phyloP scores from a whole-genome alignment of 1,284 basidiomycete genomes.

The Pseudozyma thailandica region DNA sequence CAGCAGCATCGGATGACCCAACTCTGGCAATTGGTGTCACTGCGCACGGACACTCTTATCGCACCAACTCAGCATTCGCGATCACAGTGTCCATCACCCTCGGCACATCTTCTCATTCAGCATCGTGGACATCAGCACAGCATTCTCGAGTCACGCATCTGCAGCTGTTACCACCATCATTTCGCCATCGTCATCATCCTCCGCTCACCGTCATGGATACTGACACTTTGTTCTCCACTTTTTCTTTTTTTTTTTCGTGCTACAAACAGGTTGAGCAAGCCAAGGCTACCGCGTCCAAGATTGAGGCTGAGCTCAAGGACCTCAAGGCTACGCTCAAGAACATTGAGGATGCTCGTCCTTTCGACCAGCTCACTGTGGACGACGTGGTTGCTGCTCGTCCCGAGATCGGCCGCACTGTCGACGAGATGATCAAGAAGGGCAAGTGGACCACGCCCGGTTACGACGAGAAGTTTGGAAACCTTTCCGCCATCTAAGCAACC shows the following conservation, averaged over 20 bases:
- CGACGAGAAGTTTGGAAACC: constrained; percentile 68
- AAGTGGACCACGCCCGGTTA: constrained; percentile 85
- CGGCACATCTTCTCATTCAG: background rate
- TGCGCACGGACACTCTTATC: constrained; percentile 1
- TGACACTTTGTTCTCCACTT: constrained; percentile 12
- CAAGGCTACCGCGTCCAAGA: constrained; percentile 88
- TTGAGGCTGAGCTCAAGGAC: constrained; percentile 89
- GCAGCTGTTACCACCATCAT: background rate
- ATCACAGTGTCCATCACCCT: background rate
- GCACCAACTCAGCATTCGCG: no score
- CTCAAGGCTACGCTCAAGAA: constrained; percentile 94
- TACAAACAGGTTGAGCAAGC: constrained; percentile 88
- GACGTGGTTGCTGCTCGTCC: constrained; percentile 94
- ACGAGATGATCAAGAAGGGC: constrained; percentile 98
- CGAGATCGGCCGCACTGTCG: constrained; percentile 88
- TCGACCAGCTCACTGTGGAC: constrained; percentile 93
- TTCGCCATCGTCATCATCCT: background rate
- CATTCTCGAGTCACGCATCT: background rate
- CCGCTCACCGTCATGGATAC: constrained; percentile 1
- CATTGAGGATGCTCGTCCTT: constrained; percentile 96
- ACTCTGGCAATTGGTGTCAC: no score
- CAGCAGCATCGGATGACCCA: no score
- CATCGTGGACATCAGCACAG: background rate
- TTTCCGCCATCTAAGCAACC: constrained; percentile 57
- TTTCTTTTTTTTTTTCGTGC: background rate